Percentiles rank a stretch among this genome's conserved stretches.
phyloP scores from a whole-genome alignment of 441 rosid genomes.

The Biscutella laevigata region DNA sequence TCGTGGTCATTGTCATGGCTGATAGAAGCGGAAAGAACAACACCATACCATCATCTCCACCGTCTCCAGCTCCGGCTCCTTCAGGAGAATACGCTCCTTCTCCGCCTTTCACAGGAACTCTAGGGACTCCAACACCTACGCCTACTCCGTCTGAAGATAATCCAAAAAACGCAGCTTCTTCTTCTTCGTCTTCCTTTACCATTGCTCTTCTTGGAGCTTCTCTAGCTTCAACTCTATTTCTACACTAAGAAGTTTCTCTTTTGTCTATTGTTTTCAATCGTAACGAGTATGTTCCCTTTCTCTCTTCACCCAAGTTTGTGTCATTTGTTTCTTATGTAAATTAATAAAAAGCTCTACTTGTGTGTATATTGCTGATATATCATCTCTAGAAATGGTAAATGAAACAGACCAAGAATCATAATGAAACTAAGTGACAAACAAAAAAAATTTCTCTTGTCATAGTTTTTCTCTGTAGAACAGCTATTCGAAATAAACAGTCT shows the following conservation, averaged over 20 bases:
- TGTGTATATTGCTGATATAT: conserved; percentile 9
- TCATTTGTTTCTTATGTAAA: conserved; percentile 24
- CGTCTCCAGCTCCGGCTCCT: conserved; percentile 57
- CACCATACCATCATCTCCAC: conserved; percentile 29
- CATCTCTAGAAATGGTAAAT: not conserved
- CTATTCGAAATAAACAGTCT: conserved; percentile 2
- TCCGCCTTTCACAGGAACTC: conserved; percentile 36
- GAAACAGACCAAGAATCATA: not conserved
- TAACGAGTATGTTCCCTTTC: conserved; percentile 23
- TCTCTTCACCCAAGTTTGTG: conserved; percentile 19
- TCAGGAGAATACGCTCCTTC: conserved; percentile 34
- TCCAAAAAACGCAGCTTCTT: conserved; percentile 37
- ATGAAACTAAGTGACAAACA: conserved; percentile 13
- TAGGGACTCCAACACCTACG: conserved; percentile 41
- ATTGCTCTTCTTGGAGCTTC: conserved; percentile 37
- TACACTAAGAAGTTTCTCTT: conserved; percentile 25
- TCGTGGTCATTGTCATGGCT: conserved; percentile 54
- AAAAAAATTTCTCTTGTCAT: conserved; percentile 7
- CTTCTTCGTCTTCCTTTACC: conserved; percentile 34
- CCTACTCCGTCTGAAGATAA: conserved; percentile 38
- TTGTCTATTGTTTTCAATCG: conserved; percentile 5
- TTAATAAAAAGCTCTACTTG: conserved; percentile 13
- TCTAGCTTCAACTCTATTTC: conserved; percentile 41
- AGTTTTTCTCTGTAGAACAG: conserved; percentile 10
- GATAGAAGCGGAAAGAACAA: conserved; percentile 40